phyloP scores from a whole-genome alignment of 495 filamentous ascomycete genomes.

The Lepraria neglecta region DNA sequence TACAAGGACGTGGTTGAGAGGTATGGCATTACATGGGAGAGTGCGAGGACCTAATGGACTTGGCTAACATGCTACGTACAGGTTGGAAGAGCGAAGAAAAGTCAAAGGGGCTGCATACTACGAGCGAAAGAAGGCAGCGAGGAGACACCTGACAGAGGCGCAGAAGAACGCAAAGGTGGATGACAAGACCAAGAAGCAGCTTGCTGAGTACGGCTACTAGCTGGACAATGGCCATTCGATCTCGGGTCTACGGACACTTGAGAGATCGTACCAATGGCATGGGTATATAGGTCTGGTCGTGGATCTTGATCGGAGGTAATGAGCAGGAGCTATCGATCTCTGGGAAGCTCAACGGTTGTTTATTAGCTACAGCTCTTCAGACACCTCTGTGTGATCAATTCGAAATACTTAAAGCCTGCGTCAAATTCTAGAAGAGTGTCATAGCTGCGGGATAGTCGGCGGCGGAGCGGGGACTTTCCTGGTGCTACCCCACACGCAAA shows the following conservation, averaged over 20 bases:
- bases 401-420: neutral
- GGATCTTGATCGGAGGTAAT: slow-evolving; percentile 10
- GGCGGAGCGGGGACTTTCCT: slow-evolving; percentile 10
- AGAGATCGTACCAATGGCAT: slow-evolving; percentile 4
- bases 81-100: slow-evolving; percentile 98
- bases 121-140: slow-evolving; percentile 94
- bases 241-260: neutral
- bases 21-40: slow-evolving; percentile 42
- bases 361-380: slow-evolving; percentile 6
- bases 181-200: slow-evolving; percentile 61
- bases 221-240: neutral
- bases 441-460: neutral
- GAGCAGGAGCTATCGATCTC: slow-evolving; percentile 1
- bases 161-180: slow-evolving; percentile 86
- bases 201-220: slow-evolving; percentile 70
- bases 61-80: slow-evolving; percentile 36
- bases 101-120: slow-evolving; percentile 99
- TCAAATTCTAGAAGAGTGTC: neutral
- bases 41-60: slow-evolving; percentile 14
- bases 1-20: slow-evolving; percentile 97
- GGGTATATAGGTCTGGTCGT: slow-evolving; percentile 1
- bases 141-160: slow-evolving; percentile 81
- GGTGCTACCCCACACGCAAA: slow-evolving; percentile 4
- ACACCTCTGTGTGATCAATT: slow-evolving; percentile 7
- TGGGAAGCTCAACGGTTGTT: slow-evolving; percentile 1